Percentiles rank a stretch among this genome's conserved stretches.
Conservation (phyloP, 495 filamentous ascomycete genomes). For the Pyrenula aspistea region DNA sequence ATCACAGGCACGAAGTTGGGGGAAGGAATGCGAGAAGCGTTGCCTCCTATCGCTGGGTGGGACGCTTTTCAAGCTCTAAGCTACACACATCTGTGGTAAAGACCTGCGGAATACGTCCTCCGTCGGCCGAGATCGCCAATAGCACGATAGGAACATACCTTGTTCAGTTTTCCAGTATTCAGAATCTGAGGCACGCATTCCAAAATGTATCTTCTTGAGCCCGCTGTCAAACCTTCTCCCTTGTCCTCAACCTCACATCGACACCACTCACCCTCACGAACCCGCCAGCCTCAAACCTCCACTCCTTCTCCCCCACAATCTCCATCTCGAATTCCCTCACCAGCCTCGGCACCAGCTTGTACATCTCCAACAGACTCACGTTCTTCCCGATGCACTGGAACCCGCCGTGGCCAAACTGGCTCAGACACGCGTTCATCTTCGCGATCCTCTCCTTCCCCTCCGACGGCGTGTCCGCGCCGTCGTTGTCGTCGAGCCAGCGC, state of each 20-base stretch:
- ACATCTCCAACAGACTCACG: slow-evolving; percentile 42
- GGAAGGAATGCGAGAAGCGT: too few relatives aligned
- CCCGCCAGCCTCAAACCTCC: background rate
- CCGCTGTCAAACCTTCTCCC: background rate
- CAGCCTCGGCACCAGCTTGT: slow-evolving; percentile 36
- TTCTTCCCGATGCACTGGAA: slow-evolving; percentile 56
- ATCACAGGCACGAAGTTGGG: too few relatives aligned
- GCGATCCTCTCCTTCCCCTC: background rate
- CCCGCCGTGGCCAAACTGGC: slow-evolving; percentile 54
- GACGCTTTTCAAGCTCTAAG: too few relatives aligned
- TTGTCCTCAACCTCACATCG: background rate
- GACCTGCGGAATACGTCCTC: too few relatives aligned
- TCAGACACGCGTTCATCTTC: slow-evolving; percentile 43
- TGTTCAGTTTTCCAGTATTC: too few relatives aligned
- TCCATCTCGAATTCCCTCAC: slow-evolving; percentile 44
- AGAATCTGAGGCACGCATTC: too few relatives aligned
- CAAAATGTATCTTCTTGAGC: background rate
- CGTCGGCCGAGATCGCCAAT: too few relatives aligned
- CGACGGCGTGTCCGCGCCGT: too few relatives aligned
- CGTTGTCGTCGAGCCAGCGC: background rate
- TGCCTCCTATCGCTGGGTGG: too few relatives aligned
- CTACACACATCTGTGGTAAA: too few relatives aligned
- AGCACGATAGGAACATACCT: too few relatives aligned
- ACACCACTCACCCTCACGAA: background rate
- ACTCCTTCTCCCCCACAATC: background rate